Evolutionary conservation across 2,329 filamentous ascomycete species (phyloP).

Genomic region (Albophoma yamanashiensis): DNA sequence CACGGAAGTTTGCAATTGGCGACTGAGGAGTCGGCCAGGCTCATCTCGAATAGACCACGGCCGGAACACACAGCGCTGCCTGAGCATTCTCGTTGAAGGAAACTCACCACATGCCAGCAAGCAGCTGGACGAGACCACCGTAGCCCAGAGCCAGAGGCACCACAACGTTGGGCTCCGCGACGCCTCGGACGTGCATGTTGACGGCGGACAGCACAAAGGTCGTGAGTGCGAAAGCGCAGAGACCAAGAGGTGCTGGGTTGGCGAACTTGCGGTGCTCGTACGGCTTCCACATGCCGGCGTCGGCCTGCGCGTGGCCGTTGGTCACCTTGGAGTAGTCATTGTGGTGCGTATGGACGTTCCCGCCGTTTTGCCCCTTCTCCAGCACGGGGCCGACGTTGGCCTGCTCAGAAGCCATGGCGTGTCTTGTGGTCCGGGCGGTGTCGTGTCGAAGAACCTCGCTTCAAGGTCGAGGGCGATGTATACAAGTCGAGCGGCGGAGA

Average conservation of each 20-base stretch:
- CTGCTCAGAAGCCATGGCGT: slow-evolving; percentile 6
- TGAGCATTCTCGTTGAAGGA: background rate
- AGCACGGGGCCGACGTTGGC: slow-evolving; percentile 1
- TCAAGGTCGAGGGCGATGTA: background rate
- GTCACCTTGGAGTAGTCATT: slow-evolving; percentile 14
- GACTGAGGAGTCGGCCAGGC: background rate
- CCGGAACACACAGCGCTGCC: background rate
- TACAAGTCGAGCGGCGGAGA: background rate
- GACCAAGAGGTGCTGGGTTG: slow-evolving; percentile 69
- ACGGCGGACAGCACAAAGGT: slow-evolving; percentile 70
- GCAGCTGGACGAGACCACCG: slow-evolving; percentile 66
- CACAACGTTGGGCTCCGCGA: slow-evolving; percentile 54
- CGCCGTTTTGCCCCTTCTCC: slow-evolving; percentile 9
- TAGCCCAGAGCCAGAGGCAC: slow-evolving; percentile 62
- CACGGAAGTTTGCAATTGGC: background rate
- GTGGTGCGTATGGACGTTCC: slow-evolving; percentile 9
- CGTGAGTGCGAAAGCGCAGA: slow-evolving; percentile 70
- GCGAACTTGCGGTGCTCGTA: slow-evolving; percentile 60
- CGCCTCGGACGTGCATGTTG: slow-evolving; percentile 55
- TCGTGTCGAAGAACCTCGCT: background rate
- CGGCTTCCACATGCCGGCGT: slow-evolving; percentile 56
- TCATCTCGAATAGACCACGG: no score
- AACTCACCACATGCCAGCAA: slow-evolving; percentile 78
- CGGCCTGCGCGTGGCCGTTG: slow-evolving; percentile 30
- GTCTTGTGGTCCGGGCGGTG: background rate